Evolutionary conservation across 164 flowering plant species (phyloP).

Genomic region (Hamamelis virginiana): DNA sequence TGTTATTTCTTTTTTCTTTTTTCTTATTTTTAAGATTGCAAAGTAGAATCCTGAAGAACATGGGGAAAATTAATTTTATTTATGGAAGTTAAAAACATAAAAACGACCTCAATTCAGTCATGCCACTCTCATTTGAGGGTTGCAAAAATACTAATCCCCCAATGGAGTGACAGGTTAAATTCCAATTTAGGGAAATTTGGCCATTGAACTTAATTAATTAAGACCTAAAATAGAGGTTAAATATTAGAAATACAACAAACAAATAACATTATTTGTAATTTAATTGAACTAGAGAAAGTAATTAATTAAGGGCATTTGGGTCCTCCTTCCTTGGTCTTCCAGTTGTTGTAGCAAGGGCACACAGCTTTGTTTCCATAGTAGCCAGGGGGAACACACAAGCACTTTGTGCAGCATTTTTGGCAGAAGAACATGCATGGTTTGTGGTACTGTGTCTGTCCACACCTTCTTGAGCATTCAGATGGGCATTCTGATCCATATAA

Average conservation of each 20-base stretch:
- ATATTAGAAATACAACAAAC: too few species aligned
- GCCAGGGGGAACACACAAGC: slow-evolving; percentile 57
- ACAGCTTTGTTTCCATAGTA: slow-evolving; percentile 42
- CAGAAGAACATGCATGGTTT: slow-evolving; percentile 46
- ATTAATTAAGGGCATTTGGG: slow-evolving; percentile 48
- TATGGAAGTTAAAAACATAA: too few species aligned
- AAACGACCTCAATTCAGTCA: neutral
- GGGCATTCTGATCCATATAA: slow-evolving; percentile 36
- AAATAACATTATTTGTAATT: too few species aligned
- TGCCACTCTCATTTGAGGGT: neutral
- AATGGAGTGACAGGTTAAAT: neutral
- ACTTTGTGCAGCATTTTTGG: slow-evolving; percentile 39
- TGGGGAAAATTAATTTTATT: too few species aligned
- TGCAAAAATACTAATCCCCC: neutral
- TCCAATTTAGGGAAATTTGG: neutral
- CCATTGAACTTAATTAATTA: neutral
- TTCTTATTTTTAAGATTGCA: too few species aligned
- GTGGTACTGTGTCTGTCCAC: slow-evolving; percentile 37
- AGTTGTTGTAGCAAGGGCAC: slow-evolving; percentile 60
- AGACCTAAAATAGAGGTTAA: neutral
- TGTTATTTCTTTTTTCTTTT: too few species aligned
- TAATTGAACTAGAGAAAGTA: too few species aligned
- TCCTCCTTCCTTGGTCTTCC: slow-evolving; percentile 62
- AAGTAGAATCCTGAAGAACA: too few species aligned
- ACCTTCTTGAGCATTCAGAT: slow-evolving; percentile 31